Evolutionary conservation across 495 filamentous ascomycete genomes (phyloP).

Genomic region (Neurospora hispaniola): DNA sequence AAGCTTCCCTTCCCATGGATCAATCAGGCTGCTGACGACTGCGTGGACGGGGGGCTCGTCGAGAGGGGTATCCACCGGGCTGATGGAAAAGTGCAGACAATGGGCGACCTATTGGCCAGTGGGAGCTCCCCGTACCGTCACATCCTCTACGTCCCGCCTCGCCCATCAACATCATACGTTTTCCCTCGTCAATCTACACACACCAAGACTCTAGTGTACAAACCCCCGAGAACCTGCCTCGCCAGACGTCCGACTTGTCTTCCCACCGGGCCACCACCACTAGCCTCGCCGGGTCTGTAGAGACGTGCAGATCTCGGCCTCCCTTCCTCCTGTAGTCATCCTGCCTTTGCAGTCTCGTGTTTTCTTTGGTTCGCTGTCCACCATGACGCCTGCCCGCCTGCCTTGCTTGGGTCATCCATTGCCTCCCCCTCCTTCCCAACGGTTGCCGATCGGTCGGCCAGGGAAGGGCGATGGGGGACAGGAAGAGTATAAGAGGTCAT

Average conservation of each 20-base stretch:
- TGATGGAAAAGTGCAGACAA: neutral
- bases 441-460: neutral
- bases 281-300: neutral
- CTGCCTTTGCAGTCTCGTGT: neutral
- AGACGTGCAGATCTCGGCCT: conserved; percentile 4
- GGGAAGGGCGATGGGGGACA: neutral
- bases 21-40: neutral
- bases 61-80: neutral
- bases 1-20: neutral
- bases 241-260: neutral
- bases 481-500: neutral
- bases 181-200: neutral
- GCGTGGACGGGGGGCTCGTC: neutral
- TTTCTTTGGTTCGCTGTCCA: neutral
- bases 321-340: neutral
- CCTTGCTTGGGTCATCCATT: neutral
- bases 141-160: neutral
- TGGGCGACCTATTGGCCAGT: neutral
- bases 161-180: conserved; percentile 10
- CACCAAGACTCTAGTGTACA: too few species aligned
- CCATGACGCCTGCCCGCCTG: neutral
- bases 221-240: neutral
- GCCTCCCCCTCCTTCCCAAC: neutral
- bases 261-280: neutral
- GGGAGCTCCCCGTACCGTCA: neutral